These are phyloP conservation scores for Baorangia bicolor DNA, from an alignment of 768 basidiomycete species.

Conservation along the genomic window DNA sequence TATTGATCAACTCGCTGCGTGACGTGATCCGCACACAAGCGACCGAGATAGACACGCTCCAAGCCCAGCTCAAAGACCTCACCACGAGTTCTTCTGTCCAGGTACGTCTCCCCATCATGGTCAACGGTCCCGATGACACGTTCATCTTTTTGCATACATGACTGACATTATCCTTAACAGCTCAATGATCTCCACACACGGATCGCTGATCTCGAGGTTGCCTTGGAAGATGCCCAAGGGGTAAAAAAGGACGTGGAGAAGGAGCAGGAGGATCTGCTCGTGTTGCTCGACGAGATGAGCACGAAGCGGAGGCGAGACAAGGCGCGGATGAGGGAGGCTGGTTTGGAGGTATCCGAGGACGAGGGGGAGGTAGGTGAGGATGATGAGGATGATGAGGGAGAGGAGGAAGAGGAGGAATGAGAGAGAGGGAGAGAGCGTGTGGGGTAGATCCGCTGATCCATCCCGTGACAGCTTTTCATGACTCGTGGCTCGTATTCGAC, in stretches of 20 bases:
- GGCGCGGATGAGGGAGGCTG: conserved; percentile 64
- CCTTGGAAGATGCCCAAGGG: conserved; percentile 53
- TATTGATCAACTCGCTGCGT: conserved; percentile 80
- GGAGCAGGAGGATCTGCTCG: conserved; percentile 94
- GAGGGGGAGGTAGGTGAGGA: conserved; percentile 74
- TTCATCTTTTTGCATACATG: too few species aligned
- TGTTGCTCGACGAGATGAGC: conserved; percentile 88
- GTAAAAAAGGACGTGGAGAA: conserved; percentile 85
- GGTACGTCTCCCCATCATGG: too few species aligned
- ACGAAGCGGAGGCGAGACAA: conserved; percentile 87
- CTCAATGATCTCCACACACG: conserved; percentile 45
- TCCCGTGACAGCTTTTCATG: not conserved
- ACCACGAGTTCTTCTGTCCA: conserved; percentile 38
- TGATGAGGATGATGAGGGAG: conserved; percentile 44
- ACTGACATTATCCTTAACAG: too few species aligned
- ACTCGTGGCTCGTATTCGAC: not conserved
- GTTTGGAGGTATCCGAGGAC: conserved; percentile 90
- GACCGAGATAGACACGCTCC: conserved; percentile 71
- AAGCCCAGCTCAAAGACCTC: conserved; percentile 52
- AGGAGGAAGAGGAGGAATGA: not conserved
- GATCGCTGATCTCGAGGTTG: conserved; percentile 43
- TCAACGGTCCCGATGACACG: too few species aligned
- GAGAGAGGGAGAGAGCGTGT: not conserved
- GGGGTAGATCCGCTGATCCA: not conserved
- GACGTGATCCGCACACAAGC: conserved; percentile 81